Conservation (phyloP, 1,139 yeast genomes). For the Sugiyamaella grinbergsii region DNA sequence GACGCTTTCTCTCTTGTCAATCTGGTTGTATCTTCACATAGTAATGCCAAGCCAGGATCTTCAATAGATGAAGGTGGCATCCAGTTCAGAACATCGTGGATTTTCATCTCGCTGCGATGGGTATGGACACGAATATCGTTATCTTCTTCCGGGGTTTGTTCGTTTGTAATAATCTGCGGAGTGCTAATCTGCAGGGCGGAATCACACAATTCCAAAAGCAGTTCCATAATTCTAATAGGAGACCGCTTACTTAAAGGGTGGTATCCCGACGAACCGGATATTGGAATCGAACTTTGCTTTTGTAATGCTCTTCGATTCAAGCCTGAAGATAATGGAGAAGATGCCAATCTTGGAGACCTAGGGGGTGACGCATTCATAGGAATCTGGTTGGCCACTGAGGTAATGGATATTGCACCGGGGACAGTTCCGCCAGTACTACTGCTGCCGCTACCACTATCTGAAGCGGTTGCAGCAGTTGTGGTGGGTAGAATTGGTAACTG, state of each 20-base stretch:
- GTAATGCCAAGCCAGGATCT: slow-evolving; percentile 62
- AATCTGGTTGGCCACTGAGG: neutral
- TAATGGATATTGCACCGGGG: slow-evolving; percentile 6
- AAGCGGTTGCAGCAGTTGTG: slow-evolving; percentile 6
- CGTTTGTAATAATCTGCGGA: slow-evolving; percentile 34
- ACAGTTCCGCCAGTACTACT: neutral
- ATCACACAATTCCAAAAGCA: slow-evolving; percentile 69
- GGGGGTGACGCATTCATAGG: slow-evolving; percentile 29
- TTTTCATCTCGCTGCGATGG: slow-evolving; percentile 70
- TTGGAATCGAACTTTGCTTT: slow-evolving; percentile 11
- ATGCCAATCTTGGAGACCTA: slow-evolving; percentile 27
- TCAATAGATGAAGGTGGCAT: slow-evolving; percentile 55
- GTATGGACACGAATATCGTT: slow-evolving; percentile 46
- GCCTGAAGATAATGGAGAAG: slow-evolving; percentile 23
- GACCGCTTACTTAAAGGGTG: slow-evolving; percentile 45
- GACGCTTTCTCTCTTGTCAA: slow-evolving; percentile 70
- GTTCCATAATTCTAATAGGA: slow-evolving; percentile 68
- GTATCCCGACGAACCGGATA: slow-evolving; percentile 22
- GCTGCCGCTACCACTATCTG: slow-evolving; percentile 1
- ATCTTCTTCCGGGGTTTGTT: slow-evolving; percentile 26
- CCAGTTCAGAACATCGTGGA: slow-evolving; percentile 58
- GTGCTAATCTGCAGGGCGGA: slow-evolving; percentile 75
- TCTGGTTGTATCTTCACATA: slow-evolving; percentile 68
- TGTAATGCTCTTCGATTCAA: slow-evolving; percentile 23
- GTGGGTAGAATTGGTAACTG: slow-evolving; percentile 40